A percentile compares a stretch with the other conserved stretches of the same genome.
These are phyloP conservation scores for Fragaria vesca DNA, from an alignment of 306 rosid species.

Conservation along the genomic window DNA sequence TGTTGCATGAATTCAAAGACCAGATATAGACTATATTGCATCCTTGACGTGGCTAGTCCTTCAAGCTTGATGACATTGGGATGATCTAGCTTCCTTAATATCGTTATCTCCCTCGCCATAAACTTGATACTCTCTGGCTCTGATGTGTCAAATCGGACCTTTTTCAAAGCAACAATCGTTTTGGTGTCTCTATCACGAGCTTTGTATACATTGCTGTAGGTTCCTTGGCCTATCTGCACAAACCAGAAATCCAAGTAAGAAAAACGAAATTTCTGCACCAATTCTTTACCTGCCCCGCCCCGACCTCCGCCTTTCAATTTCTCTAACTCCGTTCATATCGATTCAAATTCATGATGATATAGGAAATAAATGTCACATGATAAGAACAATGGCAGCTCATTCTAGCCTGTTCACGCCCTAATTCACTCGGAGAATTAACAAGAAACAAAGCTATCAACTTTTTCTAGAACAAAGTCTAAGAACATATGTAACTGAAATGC, in stretches of 20 bases:
- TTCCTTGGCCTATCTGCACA: conserved; percentile 66
- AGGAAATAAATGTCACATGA: background rate
- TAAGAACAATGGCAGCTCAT: background rate
- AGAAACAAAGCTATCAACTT: background rate
- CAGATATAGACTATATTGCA: conserved; percentile 77
- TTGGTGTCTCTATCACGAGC: conserved; percentile 57
- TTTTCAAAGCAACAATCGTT: conserved; percentile 73
- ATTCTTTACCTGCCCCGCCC: background rate
- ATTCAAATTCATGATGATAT: background rate
- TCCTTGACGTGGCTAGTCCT: conserved; percentile 69
- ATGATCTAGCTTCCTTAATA: conserved; percentile 54
- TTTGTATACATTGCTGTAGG: conserved; percentile 81
- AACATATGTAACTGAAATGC: too few species aligned
- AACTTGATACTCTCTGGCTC: conserved; percentile 67
- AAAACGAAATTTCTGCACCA: background rate
- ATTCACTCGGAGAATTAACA: background rate
- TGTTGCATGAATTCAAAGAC: conserved; percentile 61
- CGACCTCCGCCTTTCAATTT: background rate
- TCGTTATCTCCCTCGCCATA: conserved; percentile 79
- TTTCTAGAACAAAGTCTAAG: background rate
- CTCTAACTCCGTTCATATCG: too few species aligned
- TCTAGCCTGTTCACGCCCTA: background rate
- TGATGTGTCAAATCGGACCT: conserved; percentile 71
- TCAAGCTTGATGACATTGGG: conserved; percentile 74
- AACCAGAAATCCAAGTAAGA: conserved; percentile 13